phyloP scores from a whole-genome alignment of 2,329 filamentous ascomycete species.

The Claviceps digitariae region DNA sequence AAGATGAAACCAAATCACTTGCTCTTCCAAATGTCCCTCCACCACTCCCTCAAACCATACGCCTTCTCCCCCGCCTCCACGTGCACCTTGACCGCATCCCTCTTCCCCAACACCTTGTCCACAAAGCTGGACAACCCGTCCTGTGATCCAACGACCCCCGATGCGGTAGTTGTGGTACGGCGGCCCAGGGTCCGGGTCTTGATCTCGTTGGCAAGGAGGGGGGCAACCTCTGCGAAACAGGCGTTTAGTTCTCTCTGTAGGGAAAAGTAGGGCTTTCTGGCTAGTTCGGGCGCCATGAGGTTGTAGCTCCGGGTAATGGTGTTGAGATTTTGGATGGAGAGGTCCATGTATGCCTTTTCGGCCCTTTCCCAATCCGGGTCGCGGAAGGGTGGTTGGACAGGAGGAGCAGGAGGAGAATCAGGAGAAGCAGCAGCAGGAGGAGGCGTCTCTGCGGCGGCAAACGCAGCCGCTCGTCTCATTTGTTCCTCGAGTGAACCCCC shows the following conservation, averaged over 20 bases:
- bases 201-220: conserved; percentile 59
- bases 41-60: conserved; percentile 83
- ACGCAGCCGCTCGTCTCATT: conserved; percentile 54
- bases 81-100: conserved; percentile 41
- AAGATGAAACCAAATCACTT: neutral
- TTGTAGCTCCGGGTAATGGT: conserved; percentile 76
- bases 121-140: conserved; percentile 38
- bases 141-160: conserved; percentile 10
- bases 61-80: conserved; percentile 61
- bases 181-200: conserved; percentile 46
- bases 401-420: neutral
- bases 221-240: conserved; percentile 81
- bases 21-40: conserved; percentile 59
- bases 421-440: neutral
- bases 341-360: conserved; percentile 61
- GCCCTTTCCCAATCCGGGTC: conserved; percentile 62
- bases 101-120: conserved; percentile 41
- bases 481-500: conserved; percentile 66
- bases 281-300: conserved; percentile 80
- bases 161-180: conserved; percentile 26
- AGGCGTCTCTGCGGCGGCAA: conserved; percentile 55
- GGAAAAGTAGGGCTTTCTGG: conserved; percentile 83
- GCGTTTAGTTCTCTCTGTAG: conserved; percentile 67
- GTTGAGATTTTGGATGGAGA: conserved; percentile 70
- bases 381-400: conserved; percentile 51